Conservation (phyloP, 305 asterid species). For the Ilex paraguariensis region DNA sequence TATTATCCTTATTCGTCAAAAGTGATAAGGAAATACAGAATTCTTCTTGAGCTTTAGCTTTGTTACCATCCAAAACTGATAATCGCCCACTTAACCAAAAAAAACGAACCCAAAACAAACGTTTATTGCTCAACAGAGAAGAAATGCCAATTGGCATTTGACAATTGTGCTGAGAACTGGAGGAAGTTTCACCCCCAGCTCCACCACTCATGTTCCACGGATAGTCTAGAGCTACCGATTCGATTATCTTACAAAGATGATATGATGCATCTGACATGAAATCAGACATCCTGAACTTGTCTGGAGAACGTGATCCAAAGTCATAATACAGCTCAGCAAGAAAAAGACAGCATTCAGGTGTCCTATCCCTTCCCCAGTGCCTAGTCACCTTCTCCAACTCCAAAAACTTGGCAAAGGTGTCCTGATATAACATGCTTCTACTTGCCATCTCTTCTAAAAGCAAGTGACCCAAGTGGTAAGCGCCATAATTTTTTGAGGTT, state of each 20-base stretch:
- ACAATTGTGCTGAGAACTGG: conserved; percentile 32
- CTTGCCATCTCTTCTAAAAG: conserved; percentile 79
- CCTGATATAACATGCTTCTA: conserved; percentile 48
- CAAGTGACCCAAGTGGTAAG: conserved; percentile 80
- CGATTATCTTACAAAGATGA: conserved; percentile 90
- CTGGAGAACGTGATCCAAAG: conserved; percentile 59
- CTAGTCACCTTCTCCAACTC: conserved; percentile 88
- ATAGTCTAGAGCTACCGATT: conserved; percentile 64
- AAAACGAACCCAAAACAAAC: conserved; percentile 87
- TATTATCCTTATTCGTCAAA: conserved; percentile 47
- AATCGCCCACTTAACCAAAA: conserved; percentile 89
- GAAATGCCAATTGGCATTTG: conserved; percentile 25
- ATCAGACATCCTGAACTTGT: conserved; percentile 35
- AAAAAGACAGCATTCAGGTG: conserved; percentile 82
- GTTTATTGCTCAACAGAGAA: conserved; percentile 40
- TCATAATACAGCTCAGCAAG: conserved; percentile 92
- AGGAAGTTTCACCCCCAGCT: conserved; percentile 25
- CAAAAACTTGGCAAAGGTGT: conserved; percentile 51
- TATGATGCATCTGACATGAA: conserved; percentile 75
- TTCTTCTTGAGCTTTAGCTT: conserved; percentile 70
- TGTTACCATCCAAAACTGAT: conserved; percentile 72
- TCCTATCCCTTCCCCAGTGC: conserved; percentile 79
- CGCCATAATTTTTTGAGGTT: conserved; percentile 61
- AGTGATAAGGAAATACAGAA: conserved; percentile 60
- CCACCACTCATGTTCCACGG: conserved; percentile 40